Percentiles rank a stretch among this genome's conserved stretches.
phyloP scores from a whole-genome alignment of 345 rosid species.

The Eucalyptus dawsonii region DNA sequence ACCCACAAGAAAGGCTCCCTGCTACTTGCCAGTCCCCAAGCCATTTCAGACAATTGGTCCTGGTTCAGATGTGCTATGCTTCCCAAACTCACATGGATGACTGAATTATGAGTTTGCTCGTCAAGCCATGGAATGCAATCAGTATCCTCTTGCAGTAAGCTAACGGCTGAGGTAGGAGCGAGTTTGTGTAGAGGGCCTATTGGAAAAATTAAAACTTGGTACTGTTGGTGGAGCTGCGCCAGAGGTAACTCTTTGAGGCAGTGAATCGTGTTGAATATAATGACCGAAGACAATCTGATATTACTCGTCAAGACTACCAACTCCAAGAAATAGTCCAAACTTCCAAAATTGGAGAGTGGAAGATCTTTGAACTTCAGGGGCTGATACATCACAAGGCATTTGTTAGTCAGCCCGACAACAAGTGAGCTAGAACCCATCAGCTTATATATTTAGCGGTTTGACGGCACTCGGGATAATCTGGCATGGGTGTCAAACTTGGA shows the following conservation, averaged over 20 bases:
- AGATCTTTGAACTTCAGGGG: conserved; percentile 5
- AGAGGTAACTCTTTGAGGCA: neutral
- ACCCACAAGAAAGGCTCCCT: conserved; percentile 11
- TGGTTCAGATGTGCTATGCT: neutral
- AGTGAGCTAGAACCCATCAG: neutral
- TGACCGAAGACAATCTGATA: neutral
- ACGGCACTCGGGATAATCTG: neutral
- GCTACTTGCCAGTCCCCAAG: conserved; percentile 1
- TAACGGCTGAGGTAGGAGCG: neutral
- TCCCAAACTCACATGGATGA: conserved; percentile 5
- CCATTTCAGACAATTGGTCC: conserved; percentile 2
- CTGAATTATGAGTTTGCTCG: conserved; percentile 1
- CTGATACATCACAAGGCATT: neutral
- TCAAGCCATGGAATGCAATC: conserved; percentile 9
- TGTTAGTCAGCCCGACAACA: neutral
- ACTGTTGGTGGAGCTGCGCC: neutral
- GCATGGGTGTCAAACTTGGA: neutral
- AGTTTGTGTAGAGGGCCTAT: neutral
- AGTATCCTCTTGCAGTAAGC: conserved; percentile 5
- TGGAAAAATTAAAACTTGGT: neutral
- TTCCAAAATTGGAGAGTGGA: neutral
- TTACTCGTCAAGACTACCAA: neutral
- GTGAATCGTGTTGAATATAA: neutral
- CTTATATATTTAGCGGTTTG: neutral
- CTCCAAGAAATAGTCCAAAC: neutral